Conservation (phyloP, 202 grass and related monocot genomes). For the Carex arenaria region DNA sequence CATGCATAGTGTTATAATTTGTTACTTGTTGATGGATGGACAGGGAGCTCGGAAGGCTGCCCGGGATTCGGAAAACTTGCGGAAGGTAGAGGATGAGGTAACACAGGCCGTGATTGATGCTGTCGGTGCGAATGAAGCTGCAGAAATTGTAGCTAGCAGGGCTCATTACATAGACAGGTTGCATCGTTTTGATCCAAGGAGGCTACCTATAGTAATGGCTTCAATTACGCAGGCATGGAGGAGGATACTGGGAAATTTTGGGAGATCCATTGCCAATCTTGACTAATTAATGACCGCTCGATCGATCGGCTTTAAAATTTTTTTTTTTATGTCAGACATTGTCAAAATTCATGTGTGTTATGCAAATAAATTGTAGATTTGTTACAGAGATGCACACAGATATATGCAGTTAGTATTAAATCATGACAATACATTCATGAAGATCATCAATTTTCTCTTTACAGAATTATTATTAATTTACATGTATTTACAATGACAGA, state of each 20-base stretch:
- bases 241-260: background rate
- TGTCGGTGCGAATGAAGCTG: conserved; percentile 18
- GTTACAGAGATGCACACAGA: no score
- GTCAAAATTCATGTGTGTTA: no score
- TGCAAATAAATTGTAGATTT: no score
- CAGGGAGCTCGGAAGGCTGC: conserved; percentile 26
- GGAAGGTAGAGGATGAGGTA: conserved; percentile 21
- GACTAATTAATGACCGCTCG: background rate
- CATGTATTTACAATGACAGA: no score
- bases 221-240: background rate
- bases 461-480: no score
- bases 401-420: no score
- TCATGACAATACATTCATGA: no score
- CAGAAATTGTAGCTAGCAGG: conserved; percentile 16
- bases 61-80: background rate
- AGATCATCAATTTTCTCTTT: no score
- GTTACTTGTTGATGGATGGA: background rate
- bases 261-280: background rate
- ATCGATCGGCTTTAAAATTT: background rate
- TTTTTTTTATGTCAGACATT: background rate
- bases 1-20: background rate
- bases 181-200: background rate
- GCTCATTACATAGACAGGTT: background rate
- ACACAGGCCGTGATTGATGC: conserved; percentile 11
- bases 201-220: background rate